Base-by-base conservation (phyloP, 768 basidiomycete genomes). In the Agrocybe praecox region DNA sequence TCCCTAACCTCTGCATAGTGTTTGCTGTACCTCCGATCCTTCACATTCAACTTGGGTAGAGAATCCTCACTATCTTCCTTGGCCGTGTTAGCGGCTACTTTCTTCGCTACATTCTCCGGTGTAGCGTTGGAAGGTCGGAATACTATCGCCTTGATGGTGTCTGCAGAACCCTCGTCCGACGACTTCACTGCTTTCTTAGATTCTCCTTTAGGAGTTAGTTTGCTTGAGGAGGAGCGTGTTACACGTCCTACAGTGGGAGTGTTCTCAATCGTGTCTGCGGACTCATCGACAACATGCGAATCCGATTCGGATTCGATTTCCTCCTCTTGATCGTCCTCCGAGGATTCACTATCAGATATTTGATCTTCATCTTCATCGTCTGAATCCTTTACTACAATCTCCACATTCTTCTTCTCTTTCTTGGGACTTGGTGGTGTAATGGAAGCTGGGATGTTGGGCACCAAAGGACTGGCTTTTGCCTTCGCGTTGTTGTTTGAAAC, bases 21-120 rank as follows among this genome's bases (percentile, higher is more conserved):
- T 50, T 76, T 75, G n/a, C 70, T 73, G 75, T 84, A 92, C 50
- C 70, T 77, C 36, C 76, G 69, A 53, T 80, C 76, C 52, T 81
- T 83, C 19, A 76, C 76, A 46, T 83, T 69, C 33, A 83, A 67
- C 42, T 80, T 75, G 7, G 79, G 71, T 21, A 61, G 60, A n/a
- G 59, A 55, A 6, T 60, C 55, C 6, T 58, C 59, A 7, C 52
- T 52, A 9, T 6, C 62, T 23, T 55, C 52, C 23, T 63, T 57
- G 21, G 52, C 52, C 22, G 32, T 15, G n/a, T 64, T 63, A 36
- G 60, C 52, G 49, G 61, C 50, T 46, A 67, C 63, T 36, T 51
- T 56, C 56, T 64, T 58, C 45, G 49, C 55, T 12, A 50, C 56
- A 42, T 62, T 54, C 11, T 63, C 58, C 32, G 48, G 52, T 46